Conservation (phyloP, 164 flowering plant species). For the Tinospora cordifolia region DNA sequence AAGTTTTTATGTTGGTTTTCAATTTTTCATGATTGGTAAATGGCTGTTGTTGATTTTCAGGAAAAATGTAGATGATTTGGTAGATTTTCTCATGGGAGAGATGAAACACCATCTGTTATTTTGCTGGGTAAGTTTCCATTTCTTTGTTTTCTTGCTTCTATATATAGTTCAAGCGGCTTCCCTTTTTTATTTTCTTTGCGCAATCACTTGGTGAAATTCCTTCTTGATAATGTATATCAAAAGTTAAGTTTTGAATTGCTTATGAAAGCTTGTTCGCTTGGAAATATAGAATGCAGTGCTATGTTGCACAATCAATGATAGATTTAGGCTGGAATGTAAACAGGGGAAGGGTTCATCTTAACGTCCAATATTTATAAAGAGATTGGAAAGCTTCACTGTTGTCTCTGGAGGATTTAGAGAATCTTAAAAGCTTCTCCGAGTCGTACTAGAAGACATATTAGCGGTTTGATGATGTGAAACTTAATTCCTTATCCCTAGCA, state of each 20-base stretch:
- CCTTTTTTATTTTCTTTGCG: neutral
- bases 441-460: neutral
- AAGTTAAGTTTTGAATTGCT: neutral
- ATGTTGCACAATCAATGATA: neutral
- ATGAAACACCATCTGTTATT: conserved; percentile 49
- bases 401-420: neutral
- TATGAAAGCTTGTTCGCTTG: neutral
- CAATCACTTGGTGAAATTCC: neutral
- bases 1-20: neutral
- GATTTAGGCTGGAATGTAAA: neutral
- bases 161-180: no score
- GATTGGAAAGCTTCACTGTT: neutral
- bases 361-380: neutral
- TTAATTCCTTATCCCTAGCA: neutral
- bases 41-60: conserved; percentile 27
- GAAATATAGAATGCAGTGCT: neutral
- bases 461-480: neutral
- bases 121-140: conserved; percentile 53
- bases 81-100: conserved; percentile 56
- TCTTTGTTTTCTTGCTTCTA: neutral
- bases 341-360: neutral
- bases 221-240: neutral
- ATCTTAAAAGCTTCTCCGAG: neutral
- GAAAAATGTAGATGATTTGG: conserved; percentile 40
- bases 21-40: neutral